Percentiles rank a stretch among this genome's conserved stretches.
Evolutionary conservation across 2,329 filamentous ascomycete species (phyloP).

Genomic region (Aureobasidium sp.): DNA sequence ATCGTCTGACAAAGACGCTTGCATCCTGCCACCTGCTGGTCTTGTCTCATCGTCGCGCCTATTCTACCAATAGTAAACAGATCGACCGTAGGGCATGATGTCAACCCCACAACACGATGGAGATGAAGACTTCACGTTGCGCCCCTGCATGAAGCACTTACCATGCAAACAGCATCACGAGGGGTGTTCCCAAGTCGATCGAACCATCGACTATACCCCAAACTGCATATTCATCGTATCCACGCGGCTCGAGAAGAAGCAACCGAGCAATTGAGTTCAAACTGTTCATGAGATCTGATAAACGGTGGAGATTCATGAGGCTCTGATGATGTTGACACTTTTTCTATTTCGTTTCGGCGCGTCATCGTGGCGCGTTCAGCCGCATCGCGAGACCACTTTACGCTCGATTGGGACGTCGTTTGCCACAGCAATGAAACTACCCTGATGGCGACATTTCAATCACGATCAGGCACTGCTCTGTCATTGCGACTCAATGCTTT

Average conservation of each 20-base stretch:
- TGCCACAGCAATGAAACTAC: background rate
- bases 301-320: background rate
- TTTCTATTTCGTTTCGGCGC: background rate
- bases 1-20: background rate
- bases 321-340: background rate
- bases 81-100: background rate
- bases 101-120: background rate
- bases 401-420: slow-evolving; percentile 5
- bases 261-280: background rate
- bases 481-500: background rate
- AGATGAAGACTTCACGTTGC: background rate
- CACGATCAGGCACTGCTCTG: background rate
- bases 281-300: background rate
- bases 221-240: background rate
- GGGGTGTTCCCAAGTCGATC: background rate
- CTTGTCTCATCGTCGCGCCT: background rate
- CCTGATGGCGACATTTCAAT: background rate
- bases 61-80: slow-evolving; percentile 2
- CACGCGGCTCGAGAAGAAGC: background rate
- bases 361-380: background rate
- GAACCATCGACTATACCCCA: background rate
- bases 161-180: background rate
- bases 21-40: background rate
- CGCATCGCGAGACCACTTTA: slow-evolving; percentile 1
- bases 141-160: slow-evolving; percentile 12